Evolutionary conservation across 768 basidiomycete genomes (phyloP).

Genomic region (Boletus rufocinnamomeus): DNA sequence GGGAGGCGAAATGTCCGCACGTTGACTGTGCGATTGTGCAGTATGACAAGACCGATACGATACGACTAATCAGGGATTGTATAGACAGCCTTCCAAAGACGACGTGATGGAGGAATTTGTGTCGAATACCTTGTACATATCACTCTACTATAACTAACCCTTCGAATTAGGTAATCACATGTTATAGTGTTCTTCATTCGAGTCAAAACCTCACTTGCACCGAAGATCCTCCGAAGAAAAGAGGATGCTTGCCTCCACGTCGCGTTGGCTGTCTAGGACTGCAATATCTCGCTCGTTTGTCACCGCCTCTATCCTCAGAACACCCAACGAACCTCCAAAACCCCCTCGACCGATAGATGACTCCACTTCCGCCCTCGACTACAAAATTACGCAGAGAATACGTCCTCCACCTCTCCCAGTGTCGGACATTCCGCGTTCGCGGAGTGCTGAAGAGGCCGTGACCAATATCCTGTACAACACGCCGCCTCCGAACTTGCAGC

Average conservation of each 20-base stretch:
- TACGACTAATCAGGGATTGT: constrained; percentile 56
- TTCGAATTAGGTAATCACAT: constrained; percentile 16
- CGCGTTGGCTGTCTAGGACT: constrained; percentile 23
- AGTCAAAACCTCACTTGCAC: not conserved
- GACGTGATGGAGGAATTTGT: constrained; percentile 17
- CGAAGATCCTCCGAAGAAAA: not conserved
- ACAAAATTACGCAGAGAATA: constrained; percentile 70
- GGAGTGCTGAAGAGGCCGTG: constrained; percentile 93
- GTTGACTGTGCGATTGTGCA: constrained; percentile 47
- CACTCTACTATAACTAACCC: not conserved
- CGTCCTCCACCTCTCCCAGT: constrained; percentile 84
- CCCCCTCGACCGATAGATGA: constrained; percentile 85
- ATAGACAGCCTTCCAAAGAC: constrained; percentile 50
- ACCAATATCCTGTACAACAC: constrained; percentile 98
- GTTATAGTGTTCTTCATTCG: not conserved
- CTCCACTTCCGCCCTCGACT: constrained; percentile 93
- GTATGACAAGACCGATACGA: constrained; percentile 57
- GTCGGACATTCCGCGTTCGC: constrained; percentile 79
- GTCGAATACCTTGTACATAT: not conserved
- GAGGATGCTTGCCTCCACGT: constrained; percentile 15
- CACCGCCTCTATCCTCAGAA: constrained; percentile 16
- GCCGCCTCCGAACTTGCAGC: constrained; percentile 86
- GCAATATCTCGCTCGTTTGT: constrained; percentile 27
- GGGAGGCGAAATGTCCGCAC: constrained; percentile 56
- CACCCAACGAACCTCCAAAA: constrained; percentile 50